Conservation (phyloP, 2,329 filamentous ascomycete species). For the Fusarium drepaniforme region DNA sequence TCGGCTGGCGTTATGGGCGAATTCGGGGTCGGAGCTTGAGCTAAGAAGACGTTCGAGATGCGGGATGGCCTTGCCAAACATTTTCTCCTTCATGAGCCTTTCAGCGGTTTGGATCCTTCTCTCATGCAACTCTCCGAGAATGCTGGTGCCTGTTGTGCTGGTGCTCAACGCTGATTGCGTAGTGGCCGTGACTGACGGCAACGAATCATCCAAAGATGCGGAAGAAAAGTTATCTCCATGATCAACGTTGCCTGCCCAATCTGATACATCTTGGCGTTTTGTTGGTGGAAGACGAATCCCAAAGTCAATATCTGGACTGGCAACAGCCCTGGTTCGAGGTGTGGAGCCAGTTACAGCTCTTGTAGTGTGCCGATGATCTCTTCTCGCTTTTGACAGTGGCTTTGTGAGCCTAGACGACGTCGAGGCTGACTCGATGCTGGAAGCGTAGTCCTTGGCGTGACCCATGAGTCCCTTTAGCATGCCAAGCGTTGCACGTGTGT, state of each 20-base stretch:
- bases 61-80: neutral
- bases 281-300: neutral
- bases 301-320: neutral
- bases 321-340: neutral
- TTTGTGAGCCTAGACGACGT: neutral
- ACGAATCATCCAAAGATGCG: neutral
- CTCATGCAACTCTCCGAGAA: neutral
- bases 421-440: neutral
- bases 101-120: neutral
- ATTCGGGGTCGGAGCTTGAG: neutral
- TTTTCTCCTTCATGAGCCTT: neutral
- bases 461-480: neutral
- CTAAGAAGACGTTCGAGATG: neutral
- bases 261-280: neutral
- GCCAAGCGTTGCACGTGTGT: neutral
- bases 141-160: neutral
- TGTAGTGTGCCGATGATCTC: neutral
- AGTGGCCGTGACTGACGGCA: neutral
- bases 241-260: neutral
- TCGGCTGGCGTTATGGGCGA: neutral
- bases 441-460: neutral
- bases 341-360: neutral
- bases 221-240: neutral
- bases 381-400: neutral
- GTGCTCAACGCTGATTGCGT: neutral